Conservation (phyloP, 139 green algal genomes). For the Chlamydomonas applanata region DNA sequence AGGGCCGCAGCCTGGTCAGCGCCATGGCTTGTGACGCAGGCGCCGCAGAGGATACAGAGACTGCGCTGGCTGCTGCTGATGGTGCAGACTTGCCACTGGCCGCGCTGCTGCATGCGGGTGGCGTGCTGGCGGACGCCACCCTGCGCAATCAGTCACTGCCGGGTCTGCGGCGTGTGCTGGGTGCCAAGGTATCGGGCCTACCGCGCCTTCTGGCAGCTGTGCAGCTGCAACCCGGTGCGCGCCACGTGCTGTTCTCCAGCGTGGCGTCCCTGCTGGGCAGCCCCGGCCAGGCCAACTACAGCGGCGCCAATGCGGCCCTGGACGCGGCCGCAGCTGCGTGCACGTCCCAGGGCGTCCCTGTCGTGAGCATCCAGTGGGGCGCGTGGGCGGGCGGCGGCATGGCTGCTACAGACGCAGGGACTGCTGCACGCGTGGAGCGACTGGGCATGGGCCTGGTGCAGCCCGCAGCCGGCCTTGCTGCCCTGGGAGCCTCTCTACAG, state of each 20-base stretch:
- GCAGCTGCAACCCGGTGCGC: slow-evolving; percentile 28
- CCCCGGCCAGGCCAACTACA: slow-evolving; percentile 79
- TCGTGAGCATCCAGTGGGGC: slow-evolving; percentile 60
- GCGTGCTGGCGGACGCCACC: slow-evolving; percentile 55
- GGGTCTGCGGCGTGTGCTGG: slow-evolving; percentile 25
- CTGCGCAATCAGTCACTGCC: slow-evolving; percentile 35
- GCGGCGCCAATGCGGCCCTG: slow-evolving; percentile 69
- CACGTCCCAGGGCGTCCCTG: slow-evolving; percentile 27
- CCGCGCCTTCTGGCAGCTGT: not conserved
- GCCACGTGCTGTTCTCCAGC: slow-evolving; percentile 62
- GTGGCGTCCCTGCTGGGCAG: slow-evolving; percentile 63
- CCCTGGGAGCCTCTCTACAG: slow-evolving; percentile 28
- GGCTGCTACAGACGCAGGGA: slow-evolving; percentile 22
- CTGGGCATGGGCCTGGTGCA: slow-evolving; percentile 56
- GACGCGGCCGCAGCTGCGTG: slow-evolving; percentile 34
- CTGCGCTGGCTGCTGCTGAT: slow-evolving; percentile 64
- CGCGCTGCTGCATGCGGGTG: slow-evolving; percentile 52
- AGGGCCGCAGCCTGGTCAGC: slow-evolving; percentile 13
- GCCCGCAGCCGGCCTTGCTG: slow-evolving; percentile 34
- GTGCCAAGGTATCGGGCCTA: slow-evolving; percentile 47
- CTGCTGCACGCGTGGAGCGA: slow-evolving; percentile 36
- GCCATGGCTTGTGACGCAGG: slow-evolving; percentile 15
- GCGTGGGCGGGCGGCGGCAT: slow-evolving; percentile 53
- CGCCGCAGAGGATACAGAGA: slow-evolving; percentile 58
- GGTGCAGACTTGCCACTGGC: slow-evolving; percentile 46